A percentile compares a stretch with the other conserved stretches of the same genome.
Conservation (phyloP, 495 filamentous ascomycete genomes). For the Aspergillus biplanus region DNA sequence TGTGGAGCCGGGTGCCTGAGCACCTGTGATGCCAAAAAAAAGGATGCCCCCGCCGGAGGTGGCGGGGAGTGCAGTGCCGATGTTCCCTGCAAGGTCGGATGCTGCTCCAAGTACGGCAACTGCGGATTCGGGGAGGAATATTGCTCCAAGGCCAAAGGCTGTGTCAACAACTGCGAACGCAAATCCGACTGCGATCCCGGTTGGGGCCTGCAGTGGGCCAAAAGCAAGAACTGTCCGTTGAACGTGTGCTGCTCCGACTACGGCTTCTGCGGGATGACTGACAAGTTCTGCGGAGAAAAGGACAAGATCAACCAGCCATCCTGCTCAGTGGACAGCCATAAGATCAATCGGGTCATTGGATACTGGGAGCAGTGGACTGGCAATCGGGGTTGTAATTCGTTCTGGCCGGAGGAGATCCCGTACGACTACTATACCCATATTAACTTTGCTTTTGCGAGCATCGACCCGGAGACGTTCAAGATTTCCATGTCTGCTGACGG, state of each 20-base stretch:
- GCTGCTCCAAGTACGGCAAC: too few relatives aligned
- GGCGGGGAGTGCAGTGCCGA: too few relatives aligned
- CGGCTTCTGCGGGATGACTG: slow-evolving; percentile 29
- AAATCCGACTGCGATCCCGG: too few relatives aligned
- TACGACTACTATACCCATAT: slow-evolving; percentile 8
- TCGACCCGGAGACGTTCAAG: not conserved
- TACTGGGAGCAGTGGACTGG: slow-evolving; percentile 9
- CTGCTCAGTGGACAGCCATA: not conserved
- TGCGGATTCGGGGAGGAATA: too few relatives aligned
- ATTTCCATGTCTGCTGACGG: not conserved
- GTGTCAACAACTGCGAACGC: too few relatives aligned
- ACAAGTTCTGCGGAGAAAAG: slow-evolving; percentile 27
- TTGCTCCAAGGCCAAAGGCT: too few relatives aligned
- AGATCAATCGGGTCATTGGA: slow-evolving; percentile 16
- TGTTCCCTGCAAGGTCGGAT: too few relatives aligned
- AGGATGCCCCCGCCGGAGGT: too few relatives aligned
- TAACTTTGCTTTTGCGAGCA: slow-evolving; percentile 15
- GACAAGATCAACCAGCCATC: slow-evolving; percentile 14
- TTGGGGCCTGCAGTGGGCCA: too few relatives aligned
- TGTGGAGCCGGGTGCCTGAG: too few relatives aligned
- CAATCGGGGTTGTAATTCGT: not conserved
- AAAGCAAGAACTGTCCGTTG: too few relatives aligned
- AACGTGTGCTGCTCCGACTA: slow-evolving; percentile 26
- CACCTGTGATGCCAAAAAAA: too few relatives aligned
- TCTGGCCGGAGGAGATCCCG: slow-evolving; percentile 11